Conservation (phyloP, 768 basidiomycete genomes). For the Termitomyces sp. region DNA sequence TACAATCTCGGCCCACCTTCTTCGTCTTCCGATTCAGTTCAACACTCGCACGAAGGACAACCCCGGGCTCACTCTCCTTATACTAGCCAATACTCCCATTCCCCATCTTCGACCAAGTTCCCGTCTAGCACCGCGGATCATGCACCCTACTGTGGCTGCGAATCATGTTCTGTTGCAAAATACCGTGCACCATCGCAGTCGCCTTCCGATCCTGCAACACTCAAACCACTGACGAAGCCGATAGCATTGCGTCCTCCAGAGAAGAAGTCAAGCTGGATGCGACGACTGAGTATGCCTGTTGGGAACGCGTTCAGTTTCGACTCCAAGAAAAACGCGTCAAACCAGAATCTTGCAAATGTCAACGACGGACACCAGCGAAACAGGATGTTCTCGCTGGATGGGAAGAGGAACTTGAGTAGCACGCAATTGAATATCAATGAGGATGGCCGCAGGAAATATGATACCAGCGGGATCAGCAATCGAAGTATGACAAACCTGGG, state of each 20-base stretch:
- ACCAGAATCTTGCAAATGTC: constrained; percentile 18
- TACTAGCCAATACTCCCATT: constrained; percentile 18
- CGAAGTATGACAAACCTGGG: constrained; percentile 51
- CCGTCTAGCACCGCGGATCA: constrained; percentile 29
- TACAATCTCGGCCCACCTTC: constrained; percentile 38
- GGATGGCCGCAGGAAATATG: constrained; percentile 48
- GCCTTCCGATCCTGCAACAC: constrained; percentile 25
- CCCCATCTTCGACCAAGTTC: constrained; percentile 24
- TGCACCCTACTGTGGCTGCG: constrained; percentile 65
- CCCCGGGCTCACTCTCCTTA: constrained; percentile 6
- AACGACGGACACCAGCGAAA: constrained; percentile 17
- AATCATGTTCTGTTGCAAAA: constrained; percentile 55
- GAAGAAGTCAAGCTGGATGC: constrained; percentile 68
- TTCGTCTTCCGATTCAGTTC: constrained; percentile 9
- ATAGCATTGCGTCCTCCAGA: constrained; percentile 42
- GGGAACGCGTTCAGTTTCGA: constrained; percentile 58
- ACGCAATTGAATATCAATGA: constrained; percentile 34
- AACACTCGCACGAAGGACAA: constrained; percentile 15
- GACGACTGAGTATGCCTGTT: constrained; percentile 74
- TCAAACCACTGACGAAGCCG: constrained; percentile 40
- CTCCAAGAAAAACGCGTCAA: constrained; percentile 37
- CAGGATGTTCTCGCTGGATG: constrained; percentile 40
- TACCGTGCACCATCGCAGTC: constrained; percentile 40
- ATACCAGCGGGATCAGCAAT: constrained; percentile 38
- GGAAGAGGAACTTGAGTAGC: constrained; percentile 48